phyloP scores from a whole-genome alignment of 208 protist species.

The Trypanosoma cruzi region DNA sequence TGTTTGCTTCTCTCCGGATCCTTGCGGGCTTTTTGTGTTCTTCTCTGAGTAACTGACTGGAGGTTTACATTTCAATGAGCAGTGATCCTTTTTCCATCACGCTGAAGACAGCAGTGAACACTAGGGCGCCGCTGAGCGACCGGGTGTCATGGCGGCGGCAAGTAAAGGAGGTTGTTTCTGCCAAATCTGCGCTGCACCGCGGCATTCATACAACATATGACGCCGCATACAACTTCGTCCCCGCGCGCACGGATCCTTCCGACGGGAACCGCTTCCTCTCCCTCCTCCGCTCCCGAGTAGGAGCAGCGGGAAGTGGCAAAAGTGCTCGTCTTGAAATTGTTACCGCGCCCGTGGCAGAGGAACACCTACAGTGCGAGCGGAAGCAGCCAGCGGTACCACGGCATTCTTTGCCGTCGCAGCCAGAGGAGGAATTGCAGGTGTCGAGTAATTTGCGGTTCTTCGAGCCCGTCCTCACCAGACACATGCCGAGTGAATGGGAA shows the following conservation, averaged over 20 bases:
- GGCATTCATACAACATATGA: conserved; percentile 76
- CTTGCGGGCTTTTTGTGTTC: not conserved
- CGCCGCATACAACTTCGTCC: conserved; percentile 38
- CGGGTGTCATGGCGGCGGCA: conserved; percentile 31
- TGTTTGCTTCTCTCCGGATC: not conserved
- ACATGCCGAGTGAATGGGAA: conserved; percentile 54
- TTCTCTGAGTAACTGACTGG: conserved; percentile 1
- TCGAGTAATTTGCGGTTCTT: not conserved
- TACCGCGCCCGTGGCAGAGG: too few relatives aligned
- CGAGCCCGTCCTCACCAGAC: conserved; percentile 5
- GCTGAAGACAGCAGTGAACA: conserved; percentile 82
- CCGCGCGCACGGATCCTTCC: conserved; percentile 9
- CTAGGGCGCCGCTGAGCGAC: conserved; percentile 49
- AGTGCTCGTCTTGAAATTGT: too few relatives aligned
- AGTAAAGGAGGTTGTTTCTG: conserved; percentile 20
- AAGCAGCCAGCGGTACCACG: not conserved
- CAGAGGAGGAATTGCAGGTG: not conserved
- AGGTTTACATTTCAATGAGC: conserved; percentile 2
- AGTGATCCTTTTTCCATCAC: conserved; percentile 23
- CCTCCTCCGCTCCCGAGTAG: not conserved
- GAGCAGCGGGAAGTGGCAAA: too few relatives aligned
- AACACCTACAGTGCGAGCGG: not conserved
- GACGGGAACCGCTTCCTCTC: conserved; percentile 18
- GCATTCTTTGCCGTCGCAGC: not conserved
- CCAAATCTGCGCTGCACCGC: conserved; percentile 45